Conservation (phyloP, 2,329 filamentous ascomycete species). For the Teratosphaeria zuluensis region DNA sequence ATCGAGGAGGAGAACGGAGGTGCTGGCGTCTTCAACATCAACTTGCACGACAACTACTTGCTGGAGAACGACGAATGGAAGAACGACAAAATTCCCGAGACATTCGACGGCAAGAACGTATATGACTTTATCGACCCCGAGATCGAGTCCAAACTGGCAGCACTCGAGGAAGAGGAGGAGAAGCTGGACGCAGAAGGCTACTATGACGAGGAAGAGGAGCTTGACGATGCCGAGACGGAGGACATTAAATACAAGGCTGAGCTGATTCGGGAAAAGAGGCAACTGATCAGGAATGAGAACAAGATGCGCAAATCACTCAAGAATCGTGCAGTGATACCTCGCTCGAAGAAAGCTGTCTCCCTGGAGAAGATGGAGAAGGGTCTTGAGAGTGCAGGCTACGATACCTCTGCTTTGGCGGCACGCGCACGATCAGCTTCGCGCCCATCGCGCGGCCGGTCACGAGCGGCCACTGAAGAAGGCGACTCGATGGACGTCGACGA, state of each 20-base stretch:
- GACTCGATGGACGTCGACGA: conserved; percentile 61
- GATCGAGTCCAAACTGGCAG: conserved; percentile 84
- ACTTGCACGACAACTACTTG: conserved; percentile 78
- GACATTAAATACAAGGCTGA: conserved; percentile 87
- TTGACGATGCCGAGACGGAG: conserved; percentile 81
- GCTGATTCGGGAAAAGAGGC: conserved; percentile 88
- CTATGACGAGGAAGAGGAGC: conserved; percentile 71
- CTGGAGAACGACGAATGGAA: conserved; percentile 90
- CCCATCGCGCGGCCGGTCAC: conserved; percentile 57
- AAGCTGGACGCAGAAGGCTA: conserved; percentile 82
- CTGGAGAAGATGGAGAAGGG: conserved; percentile 79
- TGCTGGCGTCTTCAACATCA: conserved; percentile 90
- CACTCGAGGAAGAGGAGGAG: conserved; percentile 92
- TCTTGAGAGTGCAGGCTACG: conserved; percentile 75
- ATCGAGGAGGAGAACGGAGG: conserved; percentile 87
- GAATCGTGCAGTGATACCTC: conserved; percentile 89
- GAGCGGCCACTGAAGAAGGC: conserved; percentile 45
- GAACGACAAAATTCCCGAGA: conserved; percentile 87
- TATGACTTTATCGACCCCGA: conserved; percentile 96
- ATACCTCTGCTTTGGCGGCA: conserved; percentile 63
- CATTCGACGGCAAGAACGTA: conserved; percentile 92
- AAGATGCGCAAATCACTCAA: conserved; percentile 94
- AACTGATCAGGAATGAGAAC: conserved; percentile 84
- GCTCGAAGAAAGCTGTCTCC: conserved; percentile 69
- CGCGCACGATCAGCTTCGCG: conserved; percentile 61